Evolutionary conservation across 805 yeast genomes (phyloP).

Genomic region (Nakazawaea molendinolei): DNA sequence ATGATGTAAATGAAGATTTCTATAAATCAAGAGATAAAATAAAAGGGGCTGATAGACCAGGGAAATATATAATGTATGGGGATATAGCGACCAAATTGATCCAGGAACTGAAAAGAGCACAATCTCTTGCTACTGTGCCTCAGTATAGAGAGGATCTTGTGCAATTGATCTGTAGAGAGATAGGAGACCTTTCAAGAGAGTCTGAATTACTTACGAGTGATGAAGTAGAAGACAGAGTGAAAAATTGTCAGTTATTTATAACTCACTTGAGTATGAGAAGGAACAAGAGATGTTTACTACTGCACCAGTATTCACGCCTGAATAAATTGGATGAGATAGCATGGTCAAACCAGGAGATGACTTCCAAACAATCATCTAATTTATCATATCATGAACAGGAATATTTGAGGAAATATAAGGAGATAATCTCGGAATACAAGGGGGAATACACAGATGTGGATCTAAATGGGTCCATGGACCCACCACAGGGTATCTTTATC

Average conservation of each 20-base stretch:
- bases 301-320: slow-evolving; percentile 72
- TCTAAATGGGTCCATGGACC: slow-evolving; percentile 79
- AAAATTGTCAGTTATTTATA: slow-evolving; percentile 61
- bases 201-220: slow-evolving; percentile 37
- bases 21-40: not conserved
- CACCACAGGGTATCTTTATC: slow-evolving; percentile 86
- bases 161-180: slow-evolving; percentile 65
- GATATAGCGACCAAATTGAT: slow-evolving; percentile 80
- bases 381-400: slow-evolving; percentile 76
- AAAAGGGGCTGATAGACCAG: not conserved
- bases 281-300: slow-evolving; percentile 84
- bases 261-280: slow-evolving; percentile 74
- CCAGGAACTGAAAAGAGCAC: slow-evolving; percentile 77
- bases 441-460: slow-evolving; percentile 80
- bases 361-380: slow-evolving; percentile 34
- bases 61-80: slow-evolving; percentile 61
- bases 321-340: slow-evolving; percentile 56
- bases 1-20: not conserved
- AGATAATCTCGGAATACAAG: slow-evolving; percentile 67
- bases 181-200: slow-evolving; percentile 51
- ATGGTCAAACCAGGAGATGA: slow-evolving; percentile 63
- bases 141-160: slow-evolving; percentile 68
- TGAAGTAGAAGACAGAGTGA: slow-evolving; percentile 34
- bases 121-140: slow-evolving; percentile 58
- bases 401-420: slow-evolving; percentile 64